These are phyloP conservation scores for Colletotrichum sp. DNA, from an alignment of 2,329 filamentous ascomycete species.

Conservation along the genomic window DNA sequence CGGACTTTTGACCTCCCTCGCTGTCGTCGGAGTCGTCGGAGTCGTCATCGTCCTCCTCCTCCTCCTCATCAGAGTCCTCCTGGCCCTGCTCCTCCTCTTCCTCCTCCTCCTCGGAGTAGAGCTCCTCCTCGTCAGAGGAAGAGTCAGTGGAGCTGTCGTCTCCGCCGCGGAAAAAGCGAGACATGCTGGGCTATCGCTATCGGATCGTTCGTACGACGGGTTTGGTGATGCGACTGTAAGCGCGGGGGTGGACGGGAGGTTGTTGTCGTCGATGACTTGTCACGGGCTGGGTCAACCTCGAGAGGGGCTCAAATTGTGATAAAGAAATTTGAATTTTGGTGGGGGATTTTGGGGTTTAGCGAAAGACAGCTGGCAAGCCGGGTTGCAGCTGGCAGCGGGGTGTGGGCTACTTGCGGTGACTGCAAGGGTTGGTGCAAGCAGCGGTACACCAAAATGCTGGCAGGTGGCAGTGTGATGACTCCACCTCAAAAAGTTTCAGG, in stretches of 20 bases:
- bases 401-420: background rate
- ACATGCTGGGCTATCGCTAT: conserved; percentile 65
- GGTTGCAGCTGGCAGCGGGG: conserved; percentile 6
- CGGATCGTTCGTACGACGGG: conserved; percentile 8
- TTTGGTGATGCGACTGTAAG: conserved; percentile 16
- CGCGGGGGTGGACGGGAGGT: conserved; percentile 17
- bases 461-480: background rate
- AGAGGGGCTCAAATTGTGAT: conserved; percentile 18
- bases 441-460: background rate
- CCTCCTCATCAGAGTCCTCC: conserved; percentile 55
- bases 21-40: conserved; percentile 64
- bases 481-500: conserved; percentile 4
- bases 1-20: conserved; percentile 69
- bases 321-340: conserved; percentile 19
- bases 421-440: background rate
- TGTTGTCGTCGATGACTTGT: conserved; percentile 20
- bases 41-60: conserved; percentile 55
- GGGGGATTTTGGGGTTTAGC: conserved; percentile 21
- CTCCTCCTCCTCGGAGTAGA: conserved; percentile 82
- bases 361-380: conserved; percentile 10
- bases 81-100: conserved; percentile 57
- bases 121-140: conserved; percentile 95
- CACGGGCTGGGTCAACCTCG: conserved; percentile 14
- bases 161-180: conserved; percentile 95
- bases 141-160: conserved; percentile 94